phyloP scores from a whole-genome alignment of 164 flowering plant species.

The Macadamia integrifolia region DNA sequence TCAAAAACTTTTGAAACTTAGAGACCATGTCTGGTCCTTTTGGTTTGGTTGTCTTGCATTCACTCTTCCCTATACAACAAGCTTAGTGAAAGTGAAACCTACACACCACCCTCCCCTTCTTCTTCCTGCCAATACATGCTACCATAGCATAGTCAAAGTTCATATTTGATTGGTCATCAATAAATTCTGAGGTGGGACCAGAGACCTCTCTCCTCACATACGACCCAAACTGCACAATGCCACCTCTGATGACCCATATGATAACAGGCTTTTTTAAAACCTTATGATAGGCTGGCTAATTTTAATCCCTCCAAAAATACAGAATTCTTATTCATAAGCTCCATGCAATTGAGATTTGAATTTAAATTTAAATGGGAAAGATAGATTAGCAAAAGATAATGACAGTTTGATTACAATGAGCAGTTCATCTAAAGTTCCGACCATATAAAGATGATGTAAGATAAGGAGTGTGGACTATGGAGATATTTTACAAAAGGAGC shows the following conservation, averaged over 20 bases:
- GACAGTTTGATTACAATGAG: neutral
- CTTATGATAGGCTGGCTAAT: no score
- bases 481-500: neutral
- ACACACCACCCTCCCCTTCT: no score
- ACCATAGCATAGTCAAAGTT: neutral
- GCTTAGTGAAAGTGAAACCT: neutral
- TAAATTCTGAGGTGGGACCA: no score
- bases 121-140: no score
- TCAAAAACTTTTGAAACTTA: conserved; percentile 1
- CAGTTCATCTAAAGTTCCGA: neutral
- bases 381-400: neutral
- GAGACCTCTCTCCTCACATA: no score
- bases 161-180: neutral
- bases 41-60: neutral
- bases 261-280: no score
- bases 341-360: neutral
- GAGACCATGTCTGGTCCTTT: neutral
- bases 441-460: neutral
- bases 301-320: no score
- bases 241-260: neutral
- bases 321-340: no score
- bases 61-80: neutral
- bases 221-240: no score
- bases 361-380: no score
- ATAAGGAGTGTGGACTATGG: neutral